Base-by-base conservation (phyloP, 192 early-diverging fungal species). In the Dispira parvispora region DNA sequence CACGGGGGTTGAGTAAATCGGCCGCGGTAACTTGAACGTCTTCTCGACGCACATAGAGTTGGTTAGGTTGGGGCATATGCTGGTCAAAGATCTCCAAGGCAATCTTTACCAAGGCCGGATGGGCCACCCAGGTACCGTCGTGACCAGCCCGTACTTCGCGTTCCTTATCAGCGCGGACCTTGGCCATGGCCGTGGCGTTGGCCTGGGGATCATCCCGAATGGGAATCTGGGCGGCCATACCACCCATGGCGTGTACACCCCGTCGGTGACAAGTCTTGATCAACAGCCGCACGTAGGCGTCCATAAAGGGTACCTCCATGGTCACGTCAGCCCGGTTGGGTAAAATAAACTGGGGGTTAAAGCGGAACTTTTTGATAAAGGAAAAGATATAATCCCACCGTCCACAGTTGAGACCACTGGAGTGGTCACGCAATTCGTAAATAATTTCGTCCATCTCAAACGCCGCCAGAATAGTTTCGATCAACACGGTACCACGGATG, bases 391-490 rank as follows among this genome's bases (percentile, higher is more conserved):
- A 98, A 79, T 98, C 95, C 95, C 95, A 98, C 53, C 95, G 85
- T 52, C 95, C 95, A 80, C 95, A 98, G 91, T 98, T 98, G 52
- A 98, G 82, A 9, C 95, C 95, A 21, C 92, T 85, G 44, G 95
- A 98, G 81, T 98, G 95, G 27, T 98, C 87, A 73, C 95, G 91
- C 52, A 98, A 80, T 82, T 98, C 95, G 69, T 91, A 98, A 76
- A 98, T 98, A 70, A 98, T 94, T 77, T 98, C 95, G 66, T 98
- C 95, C 95, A 98, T 98, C 77, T 98, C 91, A 72, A 90, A 98
- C 43, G 92, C 85, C 8, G 90, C 95, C 52, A 92, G 75, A 71
- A 98, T 94, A 60, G 95, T 98, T 75, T 98, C 95, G 66, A 98
- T 98, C 67, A 98, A 77, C 42, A 93, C 91, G 20, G 95, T 98